Evolutionary conservation across 2,329 filamentous ascomycete genomes (phyloP).

Genomic region (Mycosphaerelloides madeirae): DNA sequence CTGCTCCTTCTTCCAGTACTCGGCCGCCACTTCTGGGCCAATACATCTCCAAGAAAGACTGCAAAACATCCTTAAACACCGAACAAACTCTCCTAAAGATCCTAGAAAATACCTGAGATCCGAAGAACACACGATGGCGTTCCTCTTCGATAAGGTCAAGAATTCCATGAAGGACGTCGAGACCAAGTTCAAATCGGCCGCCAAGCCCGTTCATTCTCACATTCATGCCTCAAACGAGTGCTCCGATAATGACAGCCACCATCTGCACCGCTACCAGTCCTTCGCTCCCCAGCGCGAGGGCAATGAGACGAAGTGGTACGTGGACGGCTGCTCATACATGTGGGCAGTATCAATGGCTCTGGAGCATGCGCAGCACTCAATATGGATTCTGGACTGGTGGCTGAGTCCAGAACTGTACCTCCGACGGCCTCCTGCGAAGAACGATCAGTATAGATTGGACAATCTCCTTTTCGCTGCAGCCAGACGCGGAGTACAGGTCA

Average conservation of each 20-base stretch:
- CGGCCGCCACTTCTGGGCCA: too few relatives aligned
- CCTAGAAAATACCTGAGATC: too few relatives aligned
- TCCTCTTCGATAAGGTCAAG: slow-evolving; percentile 53
- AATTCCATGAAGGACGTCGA: slow-evolving; percentile 48
- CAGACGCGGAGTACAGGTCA: slow-evolving; percentile 75
- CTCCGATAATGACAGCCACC: slow-evolving; percentile 36
- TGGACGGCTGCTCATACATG: slow-evolving; percentile 80
- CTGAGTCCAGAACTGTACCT: slow-evolving; percentile 83
- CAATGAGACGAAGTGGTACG: slow-evolving; percentile 78
- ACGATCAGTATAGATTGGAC: slow-evolving; percentile 80
- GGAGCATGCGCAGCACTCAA: slow-evolving; percentile 68
- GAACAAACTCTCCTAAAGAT: too few relatives aligned
- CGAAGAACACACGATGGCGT: slow-evolving; percentile 24
- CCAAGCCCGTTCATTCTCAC: slow-evolving; percentile 42
- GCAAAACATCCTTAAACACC: too few relatives aligned
- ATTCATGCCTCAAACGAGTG: slow-evolving; percentile 39
- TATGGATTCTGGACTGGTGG: slow-evolving; percentile 78
- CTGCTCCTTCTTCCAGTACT: neutral
- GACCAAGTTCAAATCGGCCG: slow-evolving; percentile 46
- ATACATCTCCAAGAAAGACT: too few relatives aligned
- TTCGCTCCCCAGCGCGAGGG: slow-evolving; percentile 71
- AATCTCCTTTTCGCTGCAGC: slow-evolving; percentile 77
- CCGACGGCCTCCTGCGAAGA: slow-evolving; percentile 71
- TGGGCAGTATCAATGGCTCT: slow-evolving; percentile 77
- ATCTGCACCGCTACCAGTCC: slow-evolving; percentile 51